phyloP scores from a whole-genome alignment of 2,329 filamentous ascomycete species.

The Arachnopeziza araneosa region DNA sequence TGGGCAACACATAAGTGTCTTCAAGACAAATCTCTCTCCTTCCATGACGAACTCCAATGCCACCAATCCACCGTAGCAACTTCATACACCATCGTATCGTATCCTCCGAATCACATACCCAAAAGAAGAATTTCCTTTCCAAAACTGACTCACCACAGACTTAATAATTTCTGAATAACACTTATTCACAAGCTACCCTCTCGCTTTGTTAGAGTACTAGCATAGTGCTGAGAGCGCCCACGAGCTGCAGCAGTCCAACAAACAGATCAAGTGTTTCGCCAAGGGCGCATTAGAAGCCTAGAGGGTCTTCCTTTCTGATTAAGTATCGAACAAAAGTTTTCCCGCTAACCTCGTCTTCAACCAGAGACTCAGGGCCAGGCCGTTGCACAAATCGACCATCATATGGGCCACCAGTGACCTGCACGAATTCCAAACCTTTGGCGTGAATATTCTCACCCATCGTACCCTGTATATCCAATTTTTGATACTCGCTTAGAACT shows the following conservation, averaged over 20 bases:
- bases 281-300: background rate
- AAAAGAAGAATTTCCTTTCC: background rate
- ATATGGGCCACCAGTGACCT: background rate
- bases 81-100: background rate
- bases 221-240: background rate
- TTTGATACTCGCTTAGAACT: background rate
- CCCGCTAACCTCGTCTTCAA: background rate
- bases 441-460: background rate
- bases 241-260: background rate
- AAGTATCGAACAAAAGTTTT: background rate
- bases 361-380: background rate
- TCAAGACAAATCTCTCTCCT: background rate
- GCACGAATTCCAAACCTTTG: background rate
- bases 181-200: background rate
- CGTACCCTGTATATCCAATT: background rate
- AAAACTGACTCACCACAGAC: too few relatives aligned
- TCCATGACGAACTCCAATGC: background rate
- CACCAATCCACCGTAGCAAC: background rate
- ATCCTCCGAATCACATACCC: background rate
- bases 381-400: background rate
- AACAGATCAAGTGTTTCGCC: background rate
- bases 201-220: background rate
- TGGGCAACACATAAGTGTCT: background rate
- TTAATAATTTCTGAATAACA: background rate
- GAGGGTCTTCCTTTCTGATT: background rate